Conservation (phyloP, 2,329 filamentous ascomycete genomes). For the Fusarium agapanthi region DNA sequence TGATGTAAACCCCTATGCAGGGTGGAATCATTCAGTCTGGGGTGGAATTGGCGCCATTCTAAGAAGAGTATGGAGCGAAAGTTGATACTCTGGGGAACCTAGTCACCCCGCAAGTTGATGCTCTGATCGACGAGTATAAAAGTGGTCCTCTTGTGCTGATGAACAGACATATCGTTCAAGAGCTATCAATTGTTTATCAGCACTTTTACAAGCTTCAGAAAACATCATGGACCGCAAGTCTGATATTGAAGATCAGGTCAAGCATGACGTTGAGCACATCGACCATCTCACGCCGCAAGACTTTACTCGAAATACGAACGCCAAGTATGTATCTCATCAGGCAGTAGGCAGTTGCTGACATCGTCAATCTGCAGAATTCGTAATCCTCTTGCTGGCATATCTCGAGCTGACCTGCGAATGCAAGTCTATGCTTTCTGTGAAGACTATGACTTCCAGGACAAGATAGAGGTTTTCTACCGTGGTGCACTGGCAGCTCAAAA, state of each 20-base stretch:
- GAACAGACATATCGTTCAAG: not conserved
- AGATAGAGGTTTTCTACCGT: conserved; percentile 40
- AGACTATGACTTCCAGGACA: conserved; percentile 41
- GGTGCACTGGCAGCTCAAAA: conserved; percentile 44
- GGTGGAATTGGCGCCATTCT: not conserved
- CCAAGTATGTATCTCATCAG: conserved; percentile 32
- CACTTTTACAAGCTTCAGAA: not conserved
- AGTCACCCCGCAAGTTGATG: conserved; percentile 2
- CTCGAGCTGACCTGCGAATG: conserved; percentile 28
- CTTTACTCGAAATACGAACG: conserved; percentile 45
- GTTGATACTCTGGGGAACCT: not conserved
- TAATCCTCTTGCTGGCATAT: conserved; percentile 41
- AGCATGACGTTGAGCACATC: conserved; percentile 30
- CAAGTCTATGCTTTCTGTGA: conserved; percentile 40
- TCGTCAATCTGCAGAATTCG: conserved; percentile 27
- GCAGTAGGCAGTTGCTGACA: not conserved
- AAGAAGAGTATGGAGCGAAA: not conserved
- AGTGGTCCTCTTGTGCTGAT: not conserved
- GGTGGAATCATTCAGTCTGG: not conserved
- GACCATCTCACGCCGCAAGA: conserved; percentile 25
- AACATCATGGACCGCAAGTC: not conserved
- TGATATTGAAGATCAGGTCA: conserved; percentile 35
- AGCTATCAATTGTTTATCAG: not conserved
- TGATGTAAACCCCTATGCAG: not conserved
- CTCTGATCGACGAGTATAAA: conserved; percentile 5